These are phyloP conservation scores for Caryopteris hybrid DNA, from an alignment of 305 asterid genomes.

Conservation along the genomic window DNA sequence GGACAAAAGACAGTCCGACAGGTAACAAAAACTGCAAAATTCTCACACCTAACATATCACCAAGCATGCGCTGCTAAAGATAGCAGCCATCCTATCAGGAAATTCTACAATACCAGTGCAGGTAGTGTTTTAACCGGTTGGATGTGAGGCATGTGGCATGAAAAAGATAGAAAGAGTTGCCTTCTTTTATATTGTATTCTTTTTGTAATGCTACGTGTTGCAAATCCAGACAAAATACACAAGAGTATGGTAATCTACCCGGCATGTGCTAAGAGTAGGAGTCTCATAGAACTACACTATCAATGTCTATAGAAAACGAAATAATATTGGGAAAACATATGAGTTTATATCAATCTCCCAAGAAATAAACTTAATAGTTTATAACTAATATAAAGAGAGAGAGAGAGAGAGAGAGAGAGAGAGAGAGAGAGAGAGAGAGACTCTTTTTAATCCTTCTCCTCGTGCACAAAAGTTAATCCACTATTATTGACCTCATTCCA, in stretches of 20 bases:
- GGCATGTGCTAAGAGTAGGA: too few relatives aligned
- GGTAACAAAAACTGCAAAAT: too few relatives aligned
- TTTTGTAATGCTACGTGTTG: too few relatives aligned
- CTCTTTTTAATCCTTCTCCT: slow-evolving; percentile 26
- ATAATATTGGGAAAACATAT: background rate
- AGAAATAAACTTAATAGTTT: background rate
- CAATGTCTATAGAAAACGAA: background rate
- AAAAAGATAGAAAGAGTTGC: too few relatives aligned
- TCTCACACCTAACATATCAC: background rate
- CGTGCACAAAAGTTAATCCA: slow-evolving; percentile 38
- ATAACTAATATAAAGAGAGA: background rate
- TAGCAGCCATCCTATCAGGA: background rate
- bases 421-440: slow-evolving; percentile 6
- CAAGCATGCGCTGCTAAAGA: background rate
- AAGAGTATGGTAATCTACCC: background rate
- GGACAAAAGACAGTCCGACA: background rate
- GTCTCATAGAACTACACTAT: background rate
- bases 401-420: background rate
- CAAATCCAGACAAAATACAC: background rate
- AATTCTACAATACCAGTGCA: too few relatives aligned
- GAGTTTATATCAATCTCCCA: background rate
- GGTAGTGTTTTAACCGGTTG: too few relatives aligned
- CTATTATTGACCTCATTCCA: slow-evolving; percentile 42
- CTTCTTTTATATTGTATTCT: too few relatives aligned
- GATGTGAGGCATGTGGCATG: too few relatives aligned